Evolutionary conservation across 2,329 filamentous ascomycete genomes (phyloP).

Genomic region (Fusarium kyushuense): DNA sequence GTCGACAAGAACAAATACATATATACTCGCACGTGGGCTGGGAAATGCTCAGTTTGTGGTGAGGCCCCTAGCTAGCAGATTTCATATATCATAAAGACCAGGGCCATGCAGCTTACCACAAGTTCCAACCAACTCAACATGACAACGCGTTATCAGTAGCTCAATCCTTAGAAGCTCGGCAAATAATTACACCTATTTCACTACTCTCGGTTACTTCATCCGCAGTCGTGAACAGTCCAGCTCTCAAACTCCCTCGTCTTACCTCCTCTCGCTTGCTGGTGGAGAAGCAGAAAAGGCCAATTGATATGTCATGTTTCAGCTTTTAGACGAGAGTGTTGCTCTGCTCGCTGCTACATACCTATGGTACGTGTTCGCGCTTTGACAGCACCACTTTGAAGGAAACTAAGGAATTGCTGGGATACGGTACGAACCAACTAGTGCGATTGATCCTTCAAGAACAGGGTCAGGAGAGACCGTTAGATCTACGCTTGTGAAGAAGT

Average conservation of each 20-base stretch:
- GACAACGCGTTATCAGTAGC: too few species aligned
- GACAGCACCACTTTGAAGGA: slow-evolving; percentile 1
- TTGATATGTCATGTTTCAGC: slow-evolving; percentile 9
- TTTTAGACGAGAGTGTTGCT: neutral
- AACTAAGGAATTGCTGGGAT: neutral
- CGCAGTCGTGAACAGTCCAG: neutral
- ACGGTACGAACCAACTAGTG: neutral
- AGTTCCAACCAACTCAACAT: neutral
- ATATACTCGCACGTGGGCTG: neutral
- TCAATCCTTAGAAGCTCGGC: too few species aligned
- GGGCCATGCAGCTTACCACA: neutral
- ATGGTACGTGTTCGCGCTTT: neutral
- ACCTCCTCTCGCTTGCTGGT: neutral
- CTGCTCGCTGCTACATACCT: neutral
- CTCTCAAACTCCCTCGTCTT: neutral
- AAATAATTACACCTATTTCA: neutral
- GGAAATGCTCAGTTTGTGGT: neutral
- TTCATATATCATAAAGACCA: neutral
- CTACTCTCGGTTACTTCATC: neutral
- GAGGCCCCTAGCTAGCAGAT: neutral
- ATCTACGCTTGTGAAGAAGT: neutral
- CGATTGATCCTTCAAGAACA: neutral
- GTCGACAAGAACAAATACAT: neutral
- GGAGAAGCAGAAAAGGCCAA: neutral
- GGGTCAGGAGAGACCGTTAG: neutral